Evolutionary conservation across 2,329 filamentous ascomycete genomes (phyloP).

Genomic region (Curvularia spicifera): DNA sequence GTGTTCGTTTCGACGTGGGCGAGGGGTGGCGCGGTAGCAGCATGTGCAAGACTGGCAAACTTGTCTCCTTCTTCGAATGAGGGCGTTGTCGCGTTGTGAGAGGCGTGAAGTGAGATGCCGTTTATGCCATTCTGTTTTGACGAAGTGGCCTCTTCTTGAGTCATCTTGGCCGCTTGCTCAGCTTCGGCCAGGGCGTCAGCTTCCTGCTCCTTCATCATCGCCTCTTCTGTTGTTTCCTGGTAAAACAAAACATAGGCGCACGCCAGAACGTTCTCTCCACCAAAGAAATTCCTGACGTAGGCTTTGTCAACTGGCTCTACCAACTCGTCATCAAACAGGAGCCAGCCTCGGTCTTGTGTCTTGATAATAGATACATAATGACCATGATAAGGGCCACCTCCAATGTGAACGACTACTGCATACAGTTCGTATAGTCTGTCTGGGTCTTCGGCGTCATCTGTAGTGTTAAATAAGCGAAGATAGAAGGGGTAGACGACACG

Average conservation of each 20-base stretch:
- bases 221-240: conserved; percentile 81
- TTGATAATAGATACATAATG: conserved; percentile 99
- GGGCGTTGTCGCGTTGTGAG: conserved; percentile 49
- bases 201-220: conserved; percentile 78
- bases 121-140: conserved; percentile 56
- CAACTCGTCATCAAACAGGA: conserved; percentile 97
- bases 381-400: conserved; percentile 93
- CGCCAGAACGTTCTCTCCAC: conserved; percentile 81
- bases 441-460: conserved; percentile 90
- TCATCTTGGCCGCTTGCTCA: conserved; percentile 45
- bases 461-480: conserved; percentile 95
- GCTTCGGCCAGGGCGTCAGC: conserved; percentile 67
- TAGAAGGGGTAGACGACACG: conserved; percentile 97
- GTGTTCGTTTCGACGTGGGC: conserved; percentile 43
- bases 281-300: conserved; percentile 97
- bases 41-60: conserved; percentile 69
- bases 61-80: conserved; percentile 54
- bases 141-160: conserved; percentile 64
- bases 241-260: conserved; percentile 98
- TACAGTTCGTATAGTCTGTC: conserved; percentile 96
- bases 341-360: conserved; percentile 92
- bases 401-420: conserved; percentile 96
- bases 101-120: conserved; percentile 42
- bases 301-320: conserved; percentile 97
- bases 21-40: conserved; percentile 65